These are phyloP conservation scores for Nothophytophthora sp. DNA, from an alignment of 352 stramenopile genomes.

Conservation along the genomic window DNA sequence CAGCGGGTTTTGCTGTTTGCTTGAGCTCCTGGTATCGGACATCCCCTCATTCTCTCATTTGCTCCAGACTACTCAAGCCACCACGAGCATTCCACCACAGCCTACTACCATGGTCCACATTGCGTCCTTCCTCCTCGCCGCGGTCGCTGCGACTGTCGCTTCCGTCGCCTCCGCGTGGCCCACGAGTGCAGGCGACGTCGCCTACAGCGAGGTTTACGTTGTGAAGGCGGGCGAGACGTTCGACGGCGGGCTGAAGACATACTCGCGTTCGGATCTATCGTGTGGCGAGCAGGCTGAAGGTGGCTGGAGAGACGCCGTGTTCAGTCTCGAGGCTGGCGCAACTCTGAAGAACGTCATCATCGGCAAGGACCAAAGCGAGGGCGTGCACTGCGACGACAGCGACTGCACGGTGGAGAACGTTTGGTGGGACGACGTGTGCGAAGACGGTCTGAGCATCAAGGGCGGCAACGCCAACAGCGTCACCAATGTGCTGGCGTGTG, in stretches of 20 bases:
- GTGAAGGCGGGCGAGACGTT: conserved; percentile 38
- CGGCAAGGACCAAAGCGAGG: conserved; percentile 26
- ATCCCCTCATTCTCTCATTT: conserved; percentile 26
- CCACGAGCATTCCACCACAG: too few species aligned
- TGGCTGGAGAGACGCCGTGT: conserved; percentile 18
- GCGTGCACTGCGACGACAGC: conserved; percentile 26
- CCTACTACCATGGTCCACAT: conserved; percentile 9
- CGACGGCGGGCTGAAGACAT: conserved; percentile 59
- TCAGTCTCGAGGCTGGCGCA: conserved; percentile 25
- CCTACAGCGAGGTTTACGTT: conserved; percentile 24
- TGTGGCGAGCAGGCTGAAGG: conserved; percentile 29
- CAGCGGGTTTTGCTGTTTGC: too few species aligned
- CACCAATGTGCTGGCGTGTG: conserved; percentile 26
- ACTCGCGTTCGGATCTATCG: conserved; percentile 42
- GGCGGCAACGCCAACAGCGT: conserved; percentile 35
- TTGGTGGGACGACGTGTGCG: conserved; percentile 34
- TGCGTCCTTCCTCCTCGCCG: conserved; percentile 11
- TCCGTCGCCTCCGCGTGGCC: conserved; percentile 18
- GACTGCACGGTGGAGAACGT: conserved; percentile 33
- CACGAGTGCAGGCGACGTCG: conserved; percentile 17
- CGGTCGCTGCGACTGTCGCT: conserved; percentile 10
- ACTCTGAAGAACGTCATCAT: conserved; percentile 44
- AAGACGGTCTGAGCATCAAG: conserved; percentile 42
- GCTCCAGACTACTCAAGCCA: conserved; percentile 11
- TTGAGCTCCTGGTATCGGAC: too few species aligned